Evolutionary conservation across 257 asterid species (phyloP), one percentile per base, ranked within the genome.

Genomic region (Fraxinus cuspidata): DNA sequence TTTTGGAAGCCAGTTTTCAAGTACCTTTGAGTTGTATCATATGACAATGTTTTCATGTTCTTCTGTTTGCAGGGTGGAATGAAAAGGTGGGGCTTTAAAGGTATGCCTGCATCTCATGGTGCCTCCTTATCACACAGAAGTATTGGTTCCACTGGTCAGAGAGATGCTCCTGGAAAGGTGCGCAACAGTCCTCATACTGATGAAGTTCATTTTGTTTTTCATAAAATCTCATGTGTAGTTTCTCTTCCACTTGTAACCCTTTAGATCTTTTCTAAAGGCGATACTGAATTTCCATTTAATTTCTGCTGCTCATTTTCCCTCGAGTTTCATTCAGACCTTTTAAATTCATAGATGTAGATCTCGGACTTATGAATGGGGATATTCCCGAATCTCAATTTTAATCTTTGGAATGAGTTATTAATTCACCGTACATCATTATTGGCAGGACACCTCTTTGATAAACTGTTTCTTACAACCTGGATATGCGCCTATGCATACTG

Each of bases 91-190:
- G 88, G 86, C 34, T 89, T 89, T 75, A 83, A 81, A 70, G 98
- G 99, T 35, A 75, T 76, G 92, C 97, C 99, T 74, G 98, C 99
- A 37, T 81, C 93, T 80, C 99, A 93, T 83, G 99, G 99, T 68
- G 91, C 89, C 75, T 93, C 98, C 31, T 77, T 85, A 79, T 88
- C 98, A 16, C 99, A 92, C 80, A 83, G 99, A 79, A 88, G 96
- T 84, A 70, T 79, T 72, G 98, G 99, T 69, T 93, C 98, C 64
- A 93, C 97, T 51, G 98, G 99, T 82, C 98, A 93, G 81, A 88
- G 97, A 87, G 98, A 92, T 82, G 86, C 96, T 75, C 96, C 99
- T 16, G 99, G 98, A 84, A 95, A 84, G 99, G 99, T 95, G 56
- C 28, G 84, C 35, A 25, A 8, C 19, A 69, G 35, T 35, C 72